phyloP scores from a whole-genome alignment of 2,329 filamentous ascomycete species.

The Alternaria sp. region DNA sequence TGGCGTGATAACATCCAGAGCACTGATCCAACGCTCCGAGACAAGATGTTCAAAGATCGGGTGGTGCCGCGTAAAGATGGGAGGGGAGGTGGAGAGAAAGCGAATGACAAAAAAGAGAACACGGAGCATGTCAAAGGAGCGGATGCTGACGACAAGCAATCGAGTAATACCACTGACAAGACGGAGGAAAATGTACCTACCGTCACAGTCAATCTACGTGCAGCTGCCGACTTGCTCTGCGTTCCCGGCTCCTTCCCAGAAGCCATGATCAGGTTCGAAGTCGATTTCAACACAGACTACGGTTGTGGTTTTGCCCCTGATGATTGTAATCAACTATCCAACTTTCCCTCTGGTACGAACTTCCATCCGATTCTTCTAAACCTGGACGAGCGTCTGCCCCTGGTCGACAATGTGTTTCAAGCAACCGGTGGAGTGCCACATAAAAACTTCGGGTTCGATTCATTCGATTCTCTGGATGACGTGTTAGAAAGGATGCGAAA shows the following conservation, averaged over 20 bases:
- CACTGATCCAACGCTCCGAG: not conserved
- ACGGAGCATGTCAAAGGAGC: not conserved
- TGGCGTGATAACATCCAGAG: not conserved
- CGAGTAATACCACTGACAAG: not conserved
- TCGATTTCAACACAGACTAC: not conserved
- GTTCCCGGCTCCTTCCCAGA: not conserved
- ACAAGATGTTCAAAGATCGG: not conserved
- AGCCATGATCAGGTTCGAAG: not conserved
- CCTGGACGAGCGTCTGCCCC: accelerated
- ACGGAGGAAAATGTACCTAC: not conserved
- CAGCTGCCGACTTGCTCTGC: not conserved
- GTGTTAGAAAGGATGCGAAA: not conserved
- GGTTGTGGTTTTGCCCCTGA: not conserved
- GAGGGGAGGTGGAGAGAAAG: not conserved
- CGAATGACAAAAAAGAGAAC: not conserved
- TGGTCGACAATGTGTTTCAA: not conserved
- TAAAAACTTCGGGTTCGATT: not conserved
- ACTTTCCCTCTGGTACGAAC: not conserved
- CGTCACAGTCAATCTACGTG: not conserved
- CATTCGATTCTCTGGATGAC: not conserved
- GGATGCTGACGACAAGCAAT: not conserved
- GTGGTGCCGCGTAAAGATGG: not conserved
- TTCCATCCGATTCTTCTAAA: not conserved
- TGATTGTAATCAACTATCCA: not conserved
- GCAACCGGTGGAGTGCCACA: accelerated